Percentiles rank a stretch among this genome's conserved stretches.
Evolutionary conservation across 179 eudicot genomes (phyloP).

Genomic region (Actinidia polygama): DNA sequence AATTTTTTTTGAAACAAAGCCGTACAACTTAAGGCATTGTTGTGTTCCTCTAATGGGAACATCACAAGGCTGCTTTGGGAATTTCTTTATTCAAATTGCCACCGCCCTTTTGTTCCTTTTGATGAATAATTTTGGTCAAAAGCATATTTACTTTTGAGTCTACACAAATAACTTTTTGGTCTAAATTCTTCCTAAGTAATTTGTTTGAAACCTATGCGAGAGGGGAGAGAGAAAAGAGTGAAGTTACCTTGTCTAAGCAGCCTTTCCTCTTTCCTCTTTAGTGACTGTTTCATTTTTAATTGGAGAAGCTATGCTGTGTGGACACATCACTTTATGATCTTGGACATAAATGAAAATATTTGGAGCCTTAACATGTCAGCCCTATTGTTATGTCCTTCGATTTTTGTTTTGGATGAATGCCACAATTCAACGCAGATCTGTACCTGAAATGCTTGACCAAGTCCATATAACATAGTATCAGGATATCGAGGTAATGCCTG

Average conservation of each 20-base stretch:
- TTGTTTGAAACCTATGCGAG: background rate
- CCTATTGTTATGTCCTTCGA: background rate
- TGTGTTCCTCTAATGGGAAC: constrained; percentile 1
- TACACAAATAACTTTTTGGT: background rate
- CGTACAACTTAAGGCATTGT: background rate
- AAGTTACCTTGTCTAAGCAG: background rate
- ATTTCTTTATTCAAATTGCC: background rate
- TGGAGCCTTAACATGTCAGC: background rate
- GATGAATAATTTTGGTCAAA: background rate
- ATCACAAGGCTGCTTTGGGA: background rate
- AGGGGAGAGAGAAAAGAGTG: background rate
- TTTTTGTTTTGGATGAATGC: background rate
- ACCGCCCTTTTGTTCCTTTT: background rate
- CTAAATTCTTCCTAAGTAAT: background rate
- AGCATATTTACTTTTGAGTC: background rate
- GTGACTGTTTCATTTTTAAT: background rate
- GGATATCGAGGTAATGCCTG: background rate
- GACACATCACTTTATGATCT: background rate
- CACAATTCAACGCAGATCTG: background rate
- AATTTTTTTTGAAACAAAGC: background rate
- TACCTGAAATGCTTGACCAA: background rate
- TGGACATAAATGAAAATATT: background rate
- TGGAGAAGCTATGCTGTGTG: background rate
- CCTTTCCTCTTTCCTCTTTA: background rate
- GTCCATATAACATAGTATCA: background rate